Percentiles rank a stretch among this genome's conserved stretches.
Evolutionary conservation across 2,329 filamentous ascomycete species (phyloP).

Genomic region (Beauveria scarabaeidicola): DNA sequence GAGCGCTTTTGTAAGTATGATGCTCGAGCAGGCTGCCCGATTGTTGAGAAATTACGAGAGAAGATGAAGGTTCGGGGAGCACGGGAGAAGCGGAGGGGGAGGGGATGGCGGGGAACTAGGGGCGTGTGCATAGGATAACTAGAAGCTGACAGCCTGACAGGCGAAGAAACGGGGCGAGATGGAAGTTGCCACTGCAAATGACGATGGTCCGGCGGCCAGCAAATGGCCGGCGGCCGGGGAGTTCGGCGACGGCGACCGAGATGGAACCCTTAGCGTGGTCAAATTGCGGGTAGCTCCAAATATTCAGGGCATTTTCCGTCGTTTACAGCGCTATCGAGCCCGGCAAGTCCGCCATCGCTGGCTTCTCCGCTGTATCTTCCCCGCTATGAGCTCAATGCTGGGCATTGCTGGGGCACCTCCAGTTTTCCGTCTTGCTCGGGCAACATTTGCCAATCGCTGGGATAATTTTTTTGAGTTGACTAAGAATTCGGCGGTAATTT

Average conservation of each 20-base stretch:
- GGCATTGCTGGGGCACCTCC: neutral
- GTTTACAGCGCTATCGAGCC: neutral
- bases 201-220: neutral
- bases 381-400: constrained; percentile 3
- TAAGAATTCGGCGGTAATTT: no score
- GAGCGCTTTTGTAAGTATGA: neutral
- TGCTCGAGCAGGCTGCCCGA: neutral
- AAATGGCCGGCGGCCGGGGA: neutral
- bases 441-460: neutral
- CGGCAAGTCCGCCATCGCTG: neutral
- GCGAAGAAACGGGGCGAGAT: neutral
- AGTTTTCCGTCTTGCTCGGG: neutral
- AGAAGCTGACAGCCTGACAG: neutral
- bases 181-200: neutral
- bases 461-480: no score
- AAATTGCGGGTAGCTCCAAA: neutral
- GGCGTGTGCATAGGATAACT: neutral
- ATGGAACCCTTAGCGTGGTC: no score
- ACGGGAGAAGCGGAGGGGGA: neutral
- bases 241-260: neutral
- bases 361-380: neutral
- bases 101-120: constrained; percentile 6
- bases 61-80: neutral
- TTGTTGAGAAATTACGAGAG: neutral
- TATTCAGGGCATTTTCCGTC: neutral